Base-by-base conservation (phyloP, 1,139 yeast genomes). In the Hemisphaericaspora lyxosophila region DNA sequence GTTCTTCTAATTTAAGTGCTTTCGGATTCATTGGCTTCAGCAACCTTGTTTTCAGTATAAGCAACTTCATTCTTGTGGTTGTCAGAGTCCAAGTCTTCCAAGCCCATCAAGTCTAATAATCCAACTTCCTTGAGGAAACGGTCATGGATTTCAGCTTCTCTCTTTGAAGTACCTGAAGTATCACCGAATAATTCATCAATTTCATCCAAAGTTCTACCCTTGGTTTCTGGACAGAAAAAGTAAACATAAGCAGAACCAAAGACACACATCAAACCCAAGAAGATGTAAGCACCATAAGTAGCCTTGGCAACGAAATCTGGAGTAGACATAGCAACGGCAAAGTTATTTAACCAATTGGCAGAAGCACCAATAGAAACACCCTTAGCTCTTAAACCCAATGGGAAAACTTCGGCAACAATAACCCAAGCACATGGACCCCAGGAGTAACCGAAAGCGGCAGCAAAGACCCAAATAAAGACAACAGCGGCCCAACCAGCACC, bases 401-500 rank as follows among this genome's bases (percentile, higher is more conserved):
- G 60, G 50, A 51, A 47, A 25, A 49, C 44, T 44, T 55, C 60
- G 2, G 46, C 51, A 38, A 48, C 47, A 36, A 50, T 42, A 13
- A 50, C 44, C 57, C 57, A 53, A 24, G 70, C 41, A 36, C 43
- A 40, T 40, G 77, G 75, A 31, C 73, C 57, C 53, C 52, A 56
- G 31, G 59, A 53, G 38, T 53, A 53, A 9, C 60, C 49, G 23
- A 58, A 50, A 23, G 50, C 56, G n/a, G 55, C 55, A 38, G 55
- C 64, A 26, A 62, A 58, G 15, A 67, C 60, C 49, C 52, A 58
- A 42, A 70, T 64, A 49, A 70, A 74, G 26, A 73, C 55, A 39
- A 52, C 48, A 20, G 55, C 79, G 17, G 78, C 74, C 55, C 78
- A 77, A 38, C 68, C 64, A 17, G 59, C 56, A 26, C 44, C 47